phyloP scores from a whole-genome alignment of 2,329 filamentous ascomycete genomes.

The Apiospora kogelbergensis region DNA sequence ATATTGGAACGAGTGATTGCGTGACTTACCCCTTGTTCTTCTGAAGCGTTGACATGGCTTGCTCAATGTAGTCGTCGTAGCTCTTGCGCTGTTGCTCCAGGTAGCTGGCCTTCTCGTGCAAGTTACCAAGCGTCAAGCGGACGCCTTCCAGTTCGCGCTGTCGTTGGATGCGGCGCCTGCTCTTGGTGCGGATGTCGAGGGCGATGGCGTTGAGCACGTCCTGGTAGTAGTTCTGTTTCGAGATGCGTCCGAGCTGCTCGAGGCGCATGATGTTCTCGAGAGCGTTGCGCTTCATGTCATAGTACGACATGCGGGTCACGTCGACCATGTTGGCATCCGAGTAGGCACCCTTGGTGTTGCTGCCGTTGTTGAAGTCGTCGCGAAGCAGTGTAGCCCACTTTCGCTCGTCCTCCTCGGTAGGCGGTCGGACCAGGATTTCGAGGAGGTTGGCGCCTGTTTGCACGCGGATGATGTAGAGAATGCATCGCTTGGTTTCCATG shows the following conservation, averaged over 20 bases:
- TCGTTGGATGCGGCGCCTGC: slow-evolving; percentile 85
- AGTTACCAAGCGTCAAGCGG: slow-evolving; percentile 69
- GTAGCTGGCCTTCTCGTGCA: slow-evolving; percentile 86
- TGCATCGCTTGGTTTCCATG: slow-evolving; percentile 97
- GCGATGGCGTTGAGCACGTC: slow-evolving; percentile 98
- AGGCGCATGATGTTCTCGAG: slow-evolving; percentile 91
- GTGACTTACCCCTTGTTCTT: slow-evolving; percentile 81
- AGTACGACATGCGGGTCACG: slow-evolving; percentile 84
- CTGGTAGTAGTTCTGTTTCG: slow-evolving; percentile 89
- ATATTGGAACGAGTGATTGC: neutral
- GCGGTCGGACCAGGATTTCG: slow-evolving; percentile 90
- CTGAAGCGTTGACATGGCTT: slow-evolving; percentile 94
- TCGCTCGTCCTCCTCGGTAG: slow-evolving; percentile 81
- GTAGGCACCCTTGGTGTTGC: slow-evolving; percentile 77
- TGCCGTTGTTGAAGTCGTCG: slow-evolving; percentile 74
- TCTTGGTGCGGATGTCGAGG: slow-evolving; percentile 95
- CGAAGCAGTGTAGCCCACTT: slow-evolving; percentile 80
- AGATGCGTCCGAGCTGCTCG: slow-evolving; percentile 84
- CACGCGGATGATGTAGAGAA: slow-evolving; percentile 95
- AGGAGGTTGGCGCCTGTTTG: slow-evolving; percentile 91
- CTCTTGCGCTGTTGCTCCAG: slow-evolving; percentile 94
- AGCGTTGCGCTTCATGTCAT: slow-evolving; percentile 87
- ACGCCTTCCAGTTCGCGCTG: slow-evolving; percentile 88
- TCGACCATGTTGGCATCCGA: slow-evolving; percentile 88
- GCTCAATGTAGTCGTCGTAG: slow-evolving; percentile 99